A percentile compares a stretch with the other conserved stretches of the same genome.
These are phyloP conservation scores for Xylariaceae sp. DNA, from an alignment of 2,329 filamentous ascomycete genomes.

Conservation along the genomic window DNA sequence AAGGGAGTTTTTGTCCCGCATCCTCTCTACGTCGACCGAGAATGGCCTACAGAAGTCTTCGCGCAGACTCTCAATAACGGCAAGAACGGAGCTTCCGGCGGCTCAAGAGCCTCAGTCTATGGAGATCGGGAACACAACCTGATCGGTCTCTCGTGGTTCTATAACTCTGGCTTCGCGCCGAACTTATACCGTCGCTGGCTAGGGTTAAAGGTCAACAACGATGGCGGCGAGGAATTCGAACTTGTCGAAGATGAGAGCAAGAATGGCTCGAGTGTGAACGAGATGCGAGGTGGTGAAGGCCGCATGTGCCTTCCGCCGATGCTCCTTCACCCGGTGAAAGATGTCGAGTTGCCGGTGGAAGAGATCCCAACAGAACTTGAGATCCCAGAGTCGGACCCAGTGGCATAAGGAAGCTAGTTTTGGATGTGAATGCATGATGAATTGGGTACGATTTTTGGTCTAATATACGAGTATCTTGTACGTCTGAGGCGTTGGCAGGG, in stretches of 20 bases:
- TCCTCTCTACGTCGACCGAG: slow-evolving; percentile 79
- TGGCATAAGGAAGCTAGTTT: slow-evolving; percentile 16
- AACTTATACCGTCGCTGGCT: slow-evolving; percentile 85
- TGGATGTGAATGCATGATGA: too few species aligned
- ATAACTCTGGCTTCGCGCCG: slow-evolving; percentile 75
- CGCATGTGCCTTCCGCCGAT: slow-evolving; percentile 90
- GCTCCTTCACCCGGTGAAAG: slow-evolving; percentile 85
- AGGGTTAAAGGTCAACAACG: slow-evolving; percentile 73
- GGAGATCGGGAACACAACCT: slow-evolving; percentile 89
- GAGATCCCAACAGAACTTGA: slow-evolving; percentile 44
- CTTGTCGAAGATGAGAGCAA: slow-evolving; percentile 48
- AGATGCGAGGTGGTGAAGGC: slow-evolving; percentile 66
- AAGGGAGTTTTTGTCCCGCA: slow-evolving; percentile 53
- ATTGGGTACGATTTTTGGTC: too few species aligned
- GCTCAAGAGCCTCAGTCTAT: slow-evolving; percentile 67
- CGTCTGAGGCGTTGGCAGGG: slow-evolving; percentile 9
- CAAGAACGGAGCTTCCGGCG: slow-evolving; percentile 70
- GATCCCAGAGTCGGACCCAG: slow-evolving; percentile 47
- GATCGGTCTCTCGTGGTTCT: slow-evolving; percentile 84
- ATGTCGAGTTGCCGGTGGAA: slow-evolving; percentile 62
- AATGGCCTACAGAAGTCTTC: slow-evolving; percentile 77
- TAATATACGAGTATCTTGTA: slow-evolving; percentile 2
- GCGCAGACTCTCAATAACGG: slow-evolving; percentile 78
- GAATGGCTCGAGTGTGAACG: slow-evolving; percentile 42
- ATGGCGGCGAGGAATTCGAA: slow-evolving; percentile 75